These are phyloP conservation scores for Nakazawaea ambrosiae DNA, from an alignment of 805 yeast genomes.

Conservation along the genomic window DNA sequence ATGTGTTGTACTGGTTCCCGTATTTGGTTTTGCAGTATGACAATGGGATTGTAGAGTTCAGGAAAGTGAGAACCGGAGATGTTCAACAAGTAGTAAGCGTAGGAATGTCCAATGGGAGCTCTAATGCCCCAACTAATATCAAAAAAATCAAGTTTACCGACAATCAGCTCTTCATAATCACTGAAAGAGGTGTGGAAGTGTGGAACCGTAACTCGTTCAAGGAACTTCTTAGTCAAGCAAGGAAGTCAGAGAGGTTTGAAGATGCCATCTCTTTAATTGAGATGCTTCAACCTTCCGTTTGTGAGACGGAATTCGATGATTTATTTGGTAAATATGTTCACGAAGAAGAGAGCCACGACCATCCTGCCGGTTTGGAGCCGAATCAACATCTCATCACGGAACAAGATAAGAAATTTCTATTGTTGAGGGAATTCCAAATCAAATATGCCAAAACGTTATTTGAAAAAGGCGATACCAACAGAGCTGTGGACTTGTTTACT, in stretches of 20 bases:
- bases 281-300: conserved; percentile 21
- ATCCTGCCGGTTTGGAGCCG: not conserved
- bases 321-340: too few species aligned
- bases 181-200: conserved; percentile 20
- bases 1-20: conserved; percentile 30
- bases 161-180: conserved; percentile 20
- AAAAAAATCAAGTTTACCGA: not conserved
- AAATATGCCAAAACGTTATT: conserved; percentile 29
- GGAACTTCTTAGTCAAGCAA: conserved; percentile 26
- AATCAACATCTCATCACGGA: conserved; percentile 13
- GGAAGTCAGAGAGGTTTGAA: conserved; percentile 22
- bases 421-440: conserved; percentile 37
- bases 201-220: conserved; percentile 22
- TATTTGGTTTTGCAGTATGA: conserved; percentile 26
- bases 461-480: conserved; percentile 20
- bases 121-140: conserved; percentile 18
- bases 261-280: conserved; percentile 39
- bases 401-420: conserved; percentile 24
- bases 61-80: conserved; percentile 29
- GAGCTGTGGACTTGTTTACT: conserved; percentile 38
- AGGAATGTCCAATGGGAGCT: too few species aligned
- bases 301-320: conserved; percentile 3
- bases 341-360: too few species aligned
- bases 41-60: conserved; percentile 26
- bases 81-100: conserved; percentile 24